Percentiles rank a stretch among this genome's conserved stretches.
These are phyloP conservation scores for Candida insectorum DNA, from an alignment of 805 yeast species.

Conservation along the genomic window DNA sequence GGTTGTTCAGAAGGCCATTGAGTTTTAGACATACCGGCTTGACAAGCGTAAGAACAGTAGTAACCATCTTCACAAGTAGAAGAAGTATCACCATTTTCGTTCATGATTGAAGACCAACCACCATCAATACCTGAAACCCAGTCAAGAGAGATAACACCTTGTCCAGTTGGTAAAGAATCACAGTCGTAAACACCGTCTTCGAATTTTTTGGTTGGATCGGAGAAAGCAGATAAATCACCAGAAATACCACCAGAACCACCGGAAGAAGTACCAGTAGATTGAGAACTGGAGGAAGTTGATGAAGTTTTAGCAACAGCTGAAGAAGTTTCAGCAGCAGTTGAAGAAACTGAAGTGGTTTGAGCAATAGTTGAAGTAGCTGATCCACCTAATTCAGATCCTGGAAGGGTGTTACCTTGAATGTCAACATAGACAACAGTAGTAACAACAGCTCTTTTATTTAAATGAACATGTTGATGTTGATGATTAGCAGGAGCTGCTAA, in stretches of 20 bases:
- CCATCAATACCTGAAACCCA: slow-evolving; percentile 51
- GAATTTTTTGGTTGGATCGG: slow-evolving; percentile 58
- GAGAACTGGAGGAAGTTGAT: slow-evolving; percentile 11
- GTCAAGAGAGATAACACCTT: slow-evolving; percentile 78
- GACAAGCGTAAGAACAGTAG: slow-evolving; percentile 97
- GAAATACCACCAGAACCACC: slow-evolving; percentile 32
- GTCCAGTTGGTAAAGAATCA: slow-evolving; percentile 69
- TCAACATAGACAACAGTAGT: slow-evolving; percentile 36
- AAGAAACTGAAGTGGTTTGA: slow-evolving; percentile 8
- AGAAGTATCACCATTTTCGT: slow-evolving; percentile 56
- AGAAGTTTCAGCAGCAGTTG: slow-evolving; percentile 9
- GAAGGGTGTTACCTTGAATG: slow-evolving; percentile 34
- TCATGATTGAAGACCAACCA: slow-evolving; percentile 79
- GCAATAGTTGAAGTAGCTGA: slow-evolving; percentile 12
- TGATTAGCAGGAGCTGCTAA: slow-evolving; percentile 35
- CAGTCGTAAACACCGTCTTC: slow-evolving; percentile 71
- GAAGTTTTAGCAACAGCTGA: slow-evolving; percentile 7
- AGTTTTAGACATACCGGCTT: slow-evolving; percentile 98
- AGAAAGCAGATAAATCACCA: slow-evolving; percentile 61
- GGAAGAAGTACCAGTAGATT: slow-evolving; percentile 8
- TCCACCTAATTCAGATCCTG: slow-evolving; percentile 16
- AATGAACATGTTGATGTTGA: slow-evolving; percentile 23
- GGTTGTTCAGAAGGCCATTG: slow-evolving; percentile 96
- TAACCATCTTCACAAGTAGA: slow-evolving; percentile 80
- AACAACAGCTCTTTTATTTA: slow-evolving; percentile 38